These are phyloP conservation scores for Mollisiaceae sp. DNA, from an alignment of 2,329 filamentous ascomycete species.

Conservation along the genomic window DNA sequence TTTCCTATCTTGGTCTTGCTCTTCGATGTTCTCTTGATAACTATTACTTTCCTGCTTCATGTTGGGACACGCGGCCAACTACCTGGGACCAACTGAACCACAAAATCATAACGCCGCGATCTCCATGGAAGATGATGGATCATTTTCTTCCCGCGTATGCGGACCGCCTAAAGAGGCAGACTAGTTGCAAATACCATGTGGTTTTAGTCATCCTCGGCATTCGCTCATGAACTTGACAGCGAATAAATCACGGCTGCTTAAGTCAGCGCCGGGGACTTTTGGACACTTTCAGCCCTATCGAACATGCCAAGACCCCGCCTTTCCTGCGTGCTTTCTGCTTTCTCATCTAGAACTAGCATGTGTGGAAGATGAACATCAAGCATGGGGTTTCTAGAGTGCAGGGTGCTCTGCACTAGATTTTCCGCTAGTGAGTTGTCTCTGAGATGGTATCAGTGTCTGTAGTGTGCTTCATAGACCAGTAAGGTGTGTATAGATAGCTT, in stretches of 20 bases:
- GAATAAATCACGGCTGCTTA: background rate
- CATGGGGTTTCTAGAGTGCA: background rate
- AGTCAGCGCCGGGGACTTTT: conserved; percentile 1
- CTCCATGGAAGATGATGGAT: background rate
- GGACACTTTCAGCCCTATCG: background rate
- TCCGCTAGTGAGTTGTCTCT: no score
- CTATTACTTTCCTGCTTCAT: background rate
- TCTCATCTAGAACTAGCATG: background rate
- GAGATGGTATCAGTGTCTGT: background rate
- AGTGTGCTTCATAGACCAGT: background rate
- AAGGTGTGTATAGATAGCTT: background rate
- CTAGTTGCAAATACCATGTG: background rate
- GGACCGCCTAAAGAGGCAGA: background rate
- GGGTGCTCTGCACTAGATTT: background rate
- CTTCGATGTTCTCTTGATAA: background rate
- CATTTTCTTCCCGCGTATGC: background rate
- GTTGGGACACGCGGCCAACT: background rate
- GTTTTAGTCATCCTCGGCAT: background rate
- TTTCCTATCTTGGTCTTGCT: background rate
- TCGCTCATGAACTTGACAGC: background rate
- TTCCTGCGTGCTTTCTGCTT: no score
- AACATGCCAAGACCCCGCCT: background rate
- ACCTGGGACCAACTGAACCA: background rate
- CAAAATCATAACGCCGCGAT: conserved; percentile 1
- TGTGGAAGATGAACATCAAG: background rate